Conservation (phyloP, 768 basidiomycete species). For the Pisolithus microcarpus region DNA sequence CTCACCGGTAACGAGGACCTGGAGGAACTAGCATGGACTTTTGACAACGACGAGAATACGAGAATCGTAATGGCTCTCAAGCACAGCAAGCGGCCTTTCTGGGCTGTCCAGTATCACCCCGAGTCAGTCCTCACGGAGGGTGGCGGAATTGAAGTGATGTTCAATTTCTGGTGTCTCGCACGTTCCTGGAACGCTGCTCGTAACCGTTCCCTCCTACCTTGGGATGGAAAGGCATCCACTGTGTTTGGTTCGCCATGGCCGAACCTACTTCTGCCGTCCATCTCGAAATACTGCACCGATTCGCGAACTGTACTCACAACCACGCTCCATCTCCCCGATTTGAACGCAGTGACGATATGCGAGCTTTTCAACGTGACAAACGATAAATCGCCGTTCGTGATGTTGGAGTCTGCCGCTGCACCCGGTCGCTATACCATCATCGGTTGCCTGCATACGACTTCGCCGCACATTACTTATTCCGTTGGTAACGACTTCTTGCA, state of each 20-base stretch:
- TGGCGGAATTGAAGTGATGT: slow-evolving; percentile 58
- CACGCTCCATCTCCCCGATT: slow-evolving; percentile 24
- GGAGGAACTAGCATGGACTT: slow-evolving; percentile 65
- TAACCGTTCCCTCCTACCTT: slow-evolving; percentile 34
- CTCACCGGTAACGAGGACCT: slow-evolving; percentile 40
- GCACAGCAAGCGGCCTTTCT: slow-evolving; percentile 63
- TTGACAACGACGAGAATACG: slow-evolving; percentile 62
- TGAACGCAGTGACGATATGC: slow-evolving; percentile 43
- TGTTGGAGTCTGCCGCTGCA: slow-evolving; percentile 70
- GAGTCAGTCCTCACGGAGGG: slow-evolving; percentile 71
- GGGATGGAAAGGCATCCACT: slow-evolving; percentile 32
- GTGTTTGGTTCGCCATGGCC: slow-evolving; percentile 57
- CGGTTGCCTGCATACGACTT: slow-evolving; percentile 47
- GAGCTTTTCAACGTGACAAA: slow-evolving; percentile 59
- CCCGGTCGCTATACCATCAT: slow-evolving; percentile 74
- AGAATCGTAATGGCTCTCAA: slow-evolving; percentile 67
- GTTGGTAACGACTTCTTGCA: slow-evolving; percentile 46
- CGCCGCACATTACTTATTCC: slow-evolving; percentile 52
- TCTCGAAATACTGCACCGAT: slow-evolving; percentile 12
- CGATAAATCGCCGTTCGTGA: slow-evolving; percentile 53
- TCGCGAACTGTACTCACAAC: slow-evolving; percentile 30
- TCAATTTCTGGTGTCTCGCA: slow-evolving; percentile 71
- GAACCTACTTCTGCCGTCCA: slow-evolving; percentile 23
- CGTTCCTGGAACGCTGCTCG: slow-evolving; percentile 20
- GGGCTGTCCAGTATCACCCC: slow-evolving; percentile 88